Evolutionary conservation across 495 filamentous ascomycete genomes (phyloP).

Genomic region (Hypoxylon rickii): DNA sequence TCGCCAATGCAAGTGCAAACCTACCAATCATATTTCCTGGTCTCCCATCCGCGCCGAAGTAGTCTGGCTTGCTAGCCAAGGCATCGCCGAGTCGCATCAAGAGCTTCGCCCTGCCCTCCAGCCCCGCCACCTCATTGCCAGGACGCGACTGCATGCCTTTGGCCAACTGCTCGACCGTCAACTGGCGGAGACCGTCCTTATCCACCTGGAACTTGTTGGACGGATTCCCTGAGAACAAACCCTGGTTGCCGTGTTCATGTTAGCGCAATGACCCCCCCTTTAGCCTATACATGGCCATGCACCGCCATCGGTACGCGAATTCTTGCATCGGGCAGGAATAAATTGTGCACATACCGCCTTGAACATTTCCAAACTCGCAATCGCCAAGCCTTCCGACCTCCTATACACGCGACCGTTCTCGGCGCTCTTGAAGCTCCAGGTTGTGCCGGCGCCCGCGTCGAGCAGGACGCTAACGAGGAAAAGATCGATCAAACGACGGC

Average conservation of each 20-base stretch:
- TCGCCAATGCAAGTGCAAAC: too few relatives aligned
- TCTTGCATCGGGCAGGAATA: too few relatives aligned
- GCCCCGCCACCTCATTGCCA: constrained; percentile 80
- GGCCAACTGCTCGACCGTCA: constrained; percentile 71
- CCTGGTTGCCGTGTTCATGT: constrained; percentile 43
- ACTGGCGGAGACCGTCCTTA: constrained; percentile 71
- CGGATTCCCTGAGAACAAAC: constrained; percentile 85
- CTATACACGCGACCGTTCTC: constrained; percentile 85
- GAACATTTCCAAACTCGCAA: constrained; percentile 98
- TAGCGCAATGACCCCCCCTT: constrained; percentile 1
- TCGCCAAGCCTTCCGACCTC: constrained; percentile 88
- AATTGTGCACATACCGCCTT: constrained; percentile 56
- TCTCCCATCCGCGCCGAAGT: constrained; percentile 82
- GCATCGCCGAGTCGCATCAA: constrained; percentile 77
- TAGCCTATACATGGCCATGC: neutral
- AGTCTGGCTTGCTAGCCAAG: constrained; percentile 72
- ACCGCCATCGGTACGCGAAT: too few relatives aligned
- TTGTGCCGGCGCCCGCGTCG: constrained; percentile 82
- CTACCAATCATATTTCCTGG: constrained; percentile 95
- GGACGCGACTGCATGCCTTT: constrained; percentile 83
- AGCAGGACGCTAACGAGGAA: constrained; percentile 90
- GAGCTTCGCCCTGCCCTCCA: constrained; percentile 84
- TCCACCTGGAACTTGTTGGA: constrained; percentile 88
- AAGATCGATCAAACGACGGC: constrained; percentile 78
- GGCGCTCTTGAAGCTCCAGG: constrained; percentile 87